These are phyloP conservation scores for Rhizoclosmatium sp. DNA, from an alignment of 192 early-diverging fungal genomes.

Conservation along the genomic window DNA sequence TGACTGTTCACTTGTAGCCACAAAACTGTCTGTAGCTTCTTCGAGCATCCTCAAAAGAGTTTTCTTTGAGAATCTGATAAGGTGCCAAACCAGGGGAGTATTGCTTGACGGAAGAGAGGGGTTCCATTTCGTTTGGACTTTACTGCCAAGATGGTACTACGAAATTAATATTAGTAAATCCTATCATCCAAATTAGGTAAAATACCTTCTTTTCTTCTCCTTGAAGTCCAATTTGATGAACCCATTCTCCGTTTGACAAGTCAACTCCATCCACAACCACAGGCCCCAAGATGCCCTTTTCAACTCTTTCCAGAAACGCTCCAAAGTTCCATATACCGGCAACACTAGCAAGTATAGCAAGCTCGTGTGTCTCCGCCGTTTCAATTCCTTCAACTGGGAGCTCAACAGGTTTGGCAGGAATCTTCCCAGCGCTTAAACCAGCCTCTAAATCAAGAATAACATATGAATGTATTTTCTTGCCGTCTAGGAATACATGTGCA, in stretches of 20 bases:
- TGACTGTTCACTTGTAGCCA: not conserved
- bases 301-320: slow-evolving; percentile 24
- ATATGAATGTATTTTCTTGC: not conserved
- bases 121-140: no score
- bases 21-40: not conserved
- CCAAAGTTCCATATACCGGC: slow-evolving; percentile 37
- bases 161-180: no score
- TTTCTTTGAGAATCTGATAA: slow-evolving; percentile 15
- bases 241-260: slow-evolving; percentile 39
- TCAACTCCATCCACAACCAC: slow-evolving; percentile 32
- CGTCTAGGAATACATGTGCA: slow-evolving; percentile 34
- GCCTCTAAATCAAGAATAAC: not conserved
- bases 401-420: no score
- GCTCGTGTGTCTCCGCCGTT: not conserved
- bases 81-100: no score
- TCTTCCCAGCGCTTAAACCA: no score
- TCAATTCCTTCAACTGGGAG: no score
- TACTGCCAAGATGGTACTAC: no score
- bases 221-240: slow-evolving; percentile 41
- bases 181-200: not conserved
- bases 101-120: no score
- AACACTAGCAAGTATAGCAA: slow-evolving; percentile 24
- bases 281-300: slow-evolving; percentile 39
- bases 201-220: slow-evolving; percentile 30
- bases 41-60: slow-evolving; percentile 1